phyloP scores from a whole-genome alignment of 768 basidiomycete species.

The Mycena filopes region DNA sequence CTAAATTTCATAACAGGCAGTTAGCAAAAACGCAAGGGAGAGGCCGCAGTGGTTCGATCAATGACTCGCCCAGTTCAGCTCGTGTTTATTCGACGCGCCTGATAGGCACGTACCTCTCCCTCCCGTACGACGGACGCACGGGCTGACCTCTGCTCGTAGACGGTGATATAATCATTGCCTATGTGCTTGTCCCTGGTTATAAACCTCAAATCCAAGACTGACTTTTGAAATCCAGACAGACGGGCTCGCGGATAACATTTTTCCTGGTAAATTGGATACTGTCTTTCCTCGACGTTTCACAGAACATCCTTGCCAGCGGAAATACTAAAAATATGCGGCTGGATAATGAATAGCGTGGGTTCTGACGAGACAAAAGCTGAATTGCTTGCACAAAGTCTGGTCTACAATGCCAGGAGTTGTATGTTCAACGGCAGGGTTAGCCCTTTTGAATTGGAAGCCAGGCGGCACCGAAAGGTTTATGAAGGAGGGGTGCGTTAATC shows the following conservation, averaged over 20 bases:
- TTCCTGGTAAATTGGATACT: slow-evolving; percentile 46
- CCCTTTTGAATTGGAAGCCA: slow-evolving; percentile 81
- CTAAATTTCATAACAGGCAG: slow-evolving; percentile 49
- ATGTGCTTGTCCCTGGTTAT: slow-evolving; percentile 43
- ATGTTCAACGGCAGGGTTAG: slow-evolving; percentile 77
- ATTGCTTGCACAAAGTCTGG: slow-evolving; percentile 75
- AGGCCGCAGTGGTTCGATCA: slow-evolving; percentile 40
- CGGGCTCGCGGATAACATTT: slow-evolving; percentile 70
- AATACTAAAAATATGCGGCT: slow-evolving; percentile 73
- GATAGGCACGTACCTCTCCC: no score
- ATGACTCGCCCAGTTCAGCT: slow-evolving; percentile 62
- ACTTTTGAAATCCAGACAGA: slow-evolving; percentile 52
- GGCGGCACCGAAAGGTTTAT: slow-evolving; percentile 71
- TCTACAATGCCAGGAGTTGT: slow-evolving; percentile 74
- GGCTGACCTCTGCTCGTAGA: slow-evolving; percentile 41
- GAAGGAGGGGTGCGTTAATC: slow-evolving; percentile 67
- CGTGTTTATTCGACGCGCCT: slow-evolving; percentile 56
- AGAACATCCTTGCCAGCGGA: slow-evolving; percentile 51
- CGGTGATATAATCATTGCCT: slow-evolving; percentile 64
- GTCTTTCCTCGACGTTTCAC: neutral
- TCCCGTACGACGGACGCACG: no score
- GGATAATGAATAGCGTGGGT: slow-evolving; percentile 66
- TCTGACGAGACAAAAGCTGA: slow-evolving; percentile 73
- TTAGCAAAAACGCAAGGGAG: slow-evolving; percentile 62
- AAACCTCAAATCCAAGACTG: slow-evolving; percentile 4